Evolutionary conservation across 805 yeast species (phyloP).

Genomic region (Zygotorulaspora danielsina): DNA sequence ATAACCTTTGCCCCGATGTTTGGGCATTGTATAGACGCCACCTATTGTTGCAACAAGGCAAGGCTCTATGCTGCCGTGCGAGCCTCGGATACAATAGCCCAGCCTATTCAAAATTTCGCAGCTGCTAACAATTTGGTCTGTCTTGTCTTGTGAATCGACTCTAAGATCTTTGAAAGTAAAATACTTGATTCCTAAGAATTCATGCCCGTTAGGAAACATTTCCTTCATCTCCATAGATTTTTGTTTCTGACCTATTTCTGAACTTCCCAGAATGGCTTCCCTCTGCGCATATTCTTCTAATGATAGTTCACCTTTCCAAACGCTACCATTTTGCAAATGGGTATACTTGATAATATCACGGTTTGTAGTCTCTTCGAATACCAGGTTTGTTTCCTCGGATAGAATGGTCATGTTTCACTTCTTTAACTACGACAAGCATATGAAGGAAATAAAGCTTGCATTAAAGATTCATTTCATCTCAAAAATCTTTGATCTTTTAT

Average conservation of each 20-base stretch:
- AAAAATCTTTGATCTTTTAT: too few species aligned
- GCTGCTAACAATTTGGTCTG: conserved; percentile 39
- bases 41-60: conserved; percentile 46
- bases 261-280: conserved; percentile 34
- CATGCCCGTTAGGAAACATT: conserved; percentile 17
- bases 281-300: conserved; percentile 38
- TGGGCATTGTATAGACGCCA: conserved; percentile 51
- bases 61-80: conserved; percentile 29
- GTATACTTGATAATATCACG: conserved; percentile 37
- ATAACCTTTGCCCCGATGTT: conserved; percentile 52
- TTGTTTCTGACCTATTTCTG: conserved; percentile 27
- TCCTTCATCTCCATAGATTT: conserved; percentile 13
- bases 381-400: conserved; percentile 1
- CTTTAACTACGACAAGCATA: too few species aligned
- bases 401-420: conserved; percentile 11
- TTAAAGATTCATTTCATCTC: too few species aligned
- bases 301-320: conserved; percentile 36
- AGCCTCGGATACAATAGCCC: conserved; percentile 32
- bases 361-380: conserved; percentile 26
- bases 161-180: conserved; percentile 33
- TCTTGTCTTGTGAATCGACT: conserved; percentile 23
- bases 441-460: too few species aligned
- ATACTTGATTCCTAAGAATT: conserved; percentile 36
- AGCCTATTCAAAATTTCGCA: conserved; percentile 41
- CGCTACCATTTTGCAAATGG: conserved; percentile 33